Conservation (phyloP, 2,329 filamentous ascomycete genomes). For the Hypocreales sp. region DNA sequence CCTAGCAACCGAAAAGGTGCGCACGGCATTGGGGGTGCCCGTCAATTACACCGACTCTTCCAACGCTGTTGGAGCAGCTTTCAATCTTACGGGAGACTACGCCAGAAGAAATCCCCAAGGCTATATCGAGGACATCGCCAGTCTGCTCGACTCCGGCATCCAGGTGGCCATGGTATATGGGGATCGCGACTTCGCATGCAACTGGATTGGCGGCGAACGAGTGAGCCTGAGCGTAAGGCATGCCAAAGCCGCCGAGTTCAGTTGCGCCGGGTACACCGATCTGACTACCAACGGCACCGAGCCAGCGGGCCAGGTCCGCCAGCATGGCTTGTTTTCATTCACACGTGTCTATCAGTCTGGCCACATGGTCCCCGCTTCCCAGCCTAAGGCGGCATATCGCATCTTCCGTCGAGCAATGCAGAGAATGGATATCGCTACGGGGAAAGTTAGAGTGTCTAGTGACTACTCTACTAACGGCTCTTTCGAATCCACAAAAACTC, state of each 20-base stretch:
- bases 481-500: background rate
- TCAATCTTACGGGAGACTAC: constrained; percentile 46
- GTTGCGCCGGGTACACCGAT: constrained; percentile 51
- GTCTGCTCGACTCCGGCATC: constrained; percentile 44
- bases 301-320: constrained; percentile 59
- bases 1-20: constrained; percentile 40
- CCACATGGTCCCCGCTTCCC: constrained; percentile 44
- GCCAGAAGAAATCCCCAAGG: constrained; percentile 23
- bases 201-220: constrained; percentile 55
- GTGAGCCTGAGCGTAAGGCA: constrained; percentile 48
- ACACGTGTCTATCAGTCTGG: constrained; percentile 50
- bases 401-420: constrained; percentile 24
- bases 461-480: background rate
- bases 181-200: constrained; percentile 44
- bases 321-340: constrained; percentile 38
- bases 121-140: constrained; percentile 35
- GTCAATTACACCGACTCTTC: constrained; percentile 37
- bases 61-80: constrained; percentile 28
- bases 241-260: constrained; percentile 27
- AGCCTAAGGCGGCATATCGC: constrained; percentile 39
- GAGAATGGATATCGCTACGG: background rate
- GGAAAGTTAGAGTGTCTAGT: background rate
- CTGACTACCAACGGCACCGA: constrained; percentile 45
- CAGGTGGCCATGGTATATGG: constrained; percentile 59
- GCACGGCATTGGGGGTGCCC: constrained; percentile 43